A percentile compares a stretch with the other conserved stretches of the same genome.
Evolutionary conservation across 257 asterid species (phyloP).

Genomic region (Verbena officinalis): DNA sequence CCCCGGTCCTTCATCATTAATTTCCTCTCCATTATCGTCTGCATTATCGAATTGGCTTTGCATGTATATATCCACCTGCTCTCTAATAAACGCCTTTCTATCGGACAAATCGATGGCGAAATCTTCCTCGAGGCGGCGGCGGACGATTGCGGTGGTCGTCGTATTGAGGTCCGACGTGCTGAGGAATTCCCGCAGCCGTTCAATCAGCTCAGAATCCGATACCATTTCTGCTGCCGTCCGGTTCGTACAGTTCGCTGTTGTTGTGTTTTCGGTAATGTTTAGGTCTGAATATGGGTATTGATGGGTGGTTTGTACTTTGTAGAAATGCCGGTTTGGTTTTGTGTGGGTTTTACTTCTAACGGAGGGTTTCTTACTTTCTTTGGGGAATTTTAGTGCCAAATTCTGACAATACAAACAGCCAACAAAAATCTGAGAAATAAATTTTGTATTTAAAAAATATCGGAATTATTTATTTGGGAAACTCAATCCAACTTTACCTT

Average conservation of each 20-base stretch:
- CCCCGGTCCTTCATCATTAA: constrained; percentile 30
- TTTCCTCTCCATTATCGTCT: constrained; percentile 38
- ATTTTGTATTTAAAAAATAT: too few species aligned
- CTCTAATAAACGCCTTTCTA: constrained; percentile 67
- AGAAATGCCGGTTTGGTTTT: constrained; percentile 33
- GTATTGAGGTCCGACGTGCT: constrained; percentile 80
- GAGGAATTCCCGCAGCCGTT: constrained; percentile 68
- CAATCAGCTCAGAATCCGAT: constrained; percentile 73
- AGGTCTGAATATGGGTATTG: constrained; percentile 36
- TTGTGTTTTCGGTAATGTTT: constrained; percentile 33
- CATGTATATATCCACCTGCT: constrained; percentile 74
- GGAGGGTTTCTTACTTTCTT: background rate
- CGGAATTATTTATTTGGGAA: too few species aligned
- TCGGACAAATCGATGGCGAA: constrained; percentile 85
- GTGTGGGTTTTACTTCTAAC: background rate
- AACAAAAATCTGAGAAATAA: too few species aligned
- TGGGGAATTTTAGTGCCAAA: too few species aligned
- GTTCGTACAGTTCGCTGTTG: constrained; percentile 32
- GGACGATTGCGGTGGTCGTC: constrained; percentile 67
- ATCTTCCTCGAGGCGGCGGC: constrained; percentile 82
- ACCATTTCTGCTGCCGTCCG: constrained; percentile 51
- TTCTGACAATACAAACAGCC: too few species aligned
- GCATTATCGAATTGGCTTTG: constrained; percentile 48
- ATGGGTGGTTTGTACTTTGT: constrained; percentile 22
- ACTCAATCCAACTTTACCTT: too few species aligned